Conservation (phyloP, 2,329 filamentous ascomycete species). For the Hypoxylon sp. region DNA sequence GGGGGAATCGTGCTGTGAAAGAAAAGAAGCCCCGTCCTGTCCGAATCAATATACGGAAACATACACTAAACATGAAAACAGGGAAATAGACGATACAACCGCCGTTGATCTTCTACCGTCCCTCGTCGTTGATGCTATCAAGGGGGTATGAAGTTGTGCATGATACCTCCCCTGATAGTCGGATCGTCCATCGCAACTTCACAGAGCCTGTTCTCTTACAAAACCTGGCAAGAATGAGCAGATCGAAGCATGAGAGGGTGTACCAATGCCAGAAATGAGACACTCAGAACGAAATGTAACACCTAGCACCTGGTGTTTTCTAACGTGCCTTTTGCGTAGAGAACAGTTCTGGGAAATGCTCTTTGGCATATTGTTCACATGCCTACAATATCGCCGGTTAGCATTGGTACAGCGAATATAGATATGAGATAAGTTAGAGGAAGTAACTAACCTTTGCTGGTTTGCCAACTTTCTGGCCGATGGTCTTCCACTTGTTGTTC, state of each 20-base stretch:
- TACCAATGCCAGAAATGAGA: constrained; percentile 29
- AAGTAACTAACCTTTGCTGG: constrained; percentile 83
- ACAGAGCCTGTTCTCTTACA: constrained; percentile 41
- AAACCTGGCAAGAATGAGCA: constrained; percentile 43
- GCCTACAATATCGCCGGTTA: constrained; percentile 65
- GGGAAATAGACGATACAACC: constrained; percentile 20
- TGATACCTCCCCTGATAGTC: constrained; percentile 8
- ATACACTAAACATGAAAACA: constrained; percentile 31
- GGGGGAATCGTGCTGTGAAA: constrained; percentile 47
- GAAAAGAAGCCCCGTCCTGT: constrained; percentile 32
- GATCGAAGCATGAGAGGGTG: constrained; percentile 35
- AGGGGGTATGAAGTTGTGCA: constrained; percentile 19
- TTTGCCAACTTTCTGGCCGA: constrained; percentile 96
- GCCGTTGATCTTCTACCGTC: constrained; percentile 11
- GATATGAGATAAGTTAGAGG: constrained; percentile 9
- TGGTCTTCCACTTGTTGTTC: constrained; percentile 98
- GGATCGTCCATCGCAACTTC: constrained; percentile 17
- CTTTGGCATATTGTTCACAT: constrained; percentile 94
- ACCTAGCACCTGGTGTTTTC: constrained; percentile 17
- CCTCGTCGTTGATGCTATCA: constrained; percentile 22
- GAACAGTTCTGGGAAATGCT: constrained; percentile 79
- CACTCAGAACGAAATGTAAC: constrained; percentile 30
- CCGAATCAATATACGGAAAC: constrained; percentile 45
- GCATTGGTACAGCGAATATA: constrained; percentile 22
- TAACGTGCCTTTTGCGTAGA: constrained; percentile 52